Percentiles rank a stretch among this genome's conserved stretches.
phyloP scores from a whole-genome alignment of 345 rosid genomes.

The Rhodamnia rubescens region DNA sequence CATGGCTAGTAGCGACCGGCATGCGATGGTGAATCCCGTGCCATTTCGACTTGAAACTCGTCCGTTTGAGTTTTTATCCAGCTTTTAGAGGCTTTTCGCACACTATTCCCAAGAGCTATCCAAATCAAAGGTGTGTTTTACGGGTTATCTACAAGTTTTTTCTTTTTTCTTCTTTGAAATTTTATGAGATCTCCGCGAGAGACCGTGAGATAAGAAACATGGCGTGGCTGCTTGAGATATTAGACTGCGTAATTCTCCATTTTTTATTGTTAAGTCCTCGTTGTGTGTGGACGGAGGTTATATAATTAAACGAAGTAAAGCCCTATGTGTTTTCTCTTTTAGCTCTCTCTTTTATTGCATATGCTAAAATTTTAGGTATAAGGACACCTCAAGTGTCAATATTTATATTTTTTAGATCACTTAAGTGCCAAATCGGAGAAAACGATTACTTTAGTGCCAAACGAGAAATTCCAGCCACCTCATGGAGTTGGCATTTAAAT shows the following conservation, averaged over 20 bases:
- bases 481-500: too few species aligned
- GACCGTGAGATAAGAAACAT: not conserved
- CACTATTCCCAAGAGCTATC: not conserved
- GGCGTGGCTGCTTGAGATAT: not conserved
- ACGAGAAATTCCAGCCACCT: too few species aligned
- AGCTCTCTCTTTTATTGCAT: not conserved
- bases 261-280: not conserved
- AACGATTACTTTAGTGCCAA: too few species aligned
- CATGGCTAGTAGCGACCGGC: not conserved
- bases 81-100: not conserved
- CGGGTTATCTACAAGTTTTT: not conserved
- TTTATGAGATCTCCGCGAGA: not conserved
- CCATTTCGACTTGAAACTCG: not conserved
- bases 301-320: accelerated
- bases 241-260: not conserved
- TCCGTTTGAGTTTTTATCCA: not conserved
- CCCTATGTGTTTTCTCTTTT: not conserved
- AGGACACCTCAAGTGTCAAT: too few species aligned
- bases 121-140: not conserved
- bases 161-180: too few species aligned
- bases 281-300: not conserved
- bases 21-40: not conserved
- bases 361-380: not conserved
- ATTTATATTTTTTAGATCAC: too few species aligned
- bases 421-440: too few species aligned